Evolutionary conservation across 192 early-diverging fungal genomes (phyloP).

Genomic region (Geranomyces variabilis): DNA sequence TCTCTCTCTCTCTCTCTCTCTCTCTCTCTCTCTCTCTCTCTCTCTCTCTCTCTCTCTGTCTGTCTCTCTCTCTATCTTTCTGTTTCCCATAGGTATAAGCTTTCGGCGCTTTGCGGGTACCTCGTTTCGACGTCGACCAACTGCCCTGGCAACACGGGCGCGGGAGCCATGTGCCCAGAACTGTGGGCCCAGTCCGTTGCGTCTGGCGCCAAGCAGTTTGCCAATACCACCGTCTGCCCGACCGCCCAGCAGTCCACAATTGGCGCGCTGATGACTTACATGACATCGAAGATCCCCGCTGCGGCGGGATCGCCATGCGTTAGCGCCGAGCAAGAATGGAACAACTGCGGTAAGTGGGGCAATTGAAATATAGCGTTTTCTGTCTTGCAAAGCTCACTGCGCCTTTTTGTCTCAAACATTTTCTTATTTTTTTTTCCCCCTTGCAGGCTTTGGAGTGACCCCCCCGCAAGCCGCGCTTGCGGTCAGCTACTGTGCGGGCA

Average conservation of each 20-base stretch:
- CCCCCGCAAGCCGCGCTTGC: not conserved
- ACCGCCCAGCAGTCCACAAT: not conserved
- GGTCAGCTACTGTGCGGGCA: not conserved
- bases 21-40: too few species aligned
- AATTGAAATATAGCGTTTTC: too few species aligned
- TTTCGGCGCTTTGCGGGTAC: conserved; percentile 25
- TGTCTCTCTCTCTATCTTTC: too few species aligned
- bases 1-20: too few species aligned
- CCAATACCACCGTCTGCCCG: conserved; percentile 18
- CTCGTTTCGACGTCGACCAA: conserved; percentile 10
- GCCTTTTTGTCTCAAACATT: too few species aligned
- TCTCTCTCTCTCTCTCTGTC: too few species aligned
- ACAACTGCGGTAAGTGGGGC: conserved; percentile 17
- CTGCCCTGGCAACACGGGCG: conserved; percentile 25
- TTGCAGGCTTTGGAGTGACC: not conserved
- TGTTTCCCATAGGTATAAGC: not conserved
- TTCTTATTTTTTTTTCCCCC: not conserved
- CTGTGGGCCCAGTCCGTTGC: conserved; percentile 14
- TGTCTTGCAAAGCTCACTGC: too few species aligned
- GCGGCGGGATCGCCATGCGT: conserved; percentile 11
- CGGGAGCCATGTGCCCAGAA: conserved; percentile 18
- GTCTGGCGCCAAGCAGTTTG: conserved; percentile 5
- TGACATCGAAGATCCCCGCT: conserved; percentile 2
- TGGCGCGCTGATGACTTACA: not conserved
- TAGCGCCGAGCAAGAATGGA: not conserved